phyloP scores from a whole-genome alignment of 345 rosid species.

The Viola odorata region DNA sequence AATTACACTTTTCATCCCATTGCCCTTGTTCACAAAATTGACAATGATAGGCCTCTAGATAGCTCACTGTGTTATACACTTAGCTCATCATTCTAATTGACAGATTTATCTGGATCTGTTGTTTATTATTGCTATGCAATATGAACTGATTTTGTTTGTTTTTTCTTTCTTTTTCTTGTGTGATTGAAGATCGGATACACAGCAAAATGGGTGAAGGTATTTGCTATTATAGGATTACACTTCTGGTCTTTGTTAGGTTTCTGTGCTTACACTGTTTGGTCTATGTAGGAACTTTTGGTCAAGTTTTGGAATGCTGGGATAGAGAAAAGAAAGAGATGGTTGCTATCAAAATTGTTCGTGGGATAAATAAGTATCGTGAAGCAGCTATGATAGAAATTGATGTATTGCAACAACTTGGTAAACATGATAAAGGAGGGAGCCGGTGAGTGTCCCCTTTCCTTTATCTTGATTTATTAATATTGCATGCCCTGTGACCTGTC shows the following conservation, averaged over 20 bases:
- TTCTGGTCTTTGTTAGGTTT: neutral
- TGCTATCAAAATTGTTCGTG: slow-evolving; percentile 83
- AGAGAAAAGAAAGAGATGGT: slow-evolving; percentile 83
- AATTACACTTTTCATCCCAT: slow-evolving; percentile 46
- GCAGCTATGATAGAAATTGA: slow-evolving; percentile 94
- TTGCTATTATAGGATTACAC: neutral
- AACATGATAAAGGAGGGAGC: slow-evolving; percentile 73
- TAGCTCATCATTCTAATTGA: too few relatives aligned
- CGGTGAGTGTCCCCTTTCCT: slow-evolving; percentile 47
- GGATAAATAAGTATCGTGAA: slow-evolving; percentile 80
- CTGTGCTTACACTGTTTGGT: neutral
- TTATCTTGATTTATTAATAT: slow-evolving; percentile 7
- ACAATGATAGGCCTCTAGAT: too few relatives aligned
- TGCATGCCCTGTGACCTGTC: slow-evolving; percentile 12
- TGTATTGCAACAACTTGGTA: slow-evolving; percentile 74
- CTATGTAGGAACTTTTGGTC: slow-evolving; percentile 73
- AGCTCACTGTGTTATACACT: too few relatives aligned
- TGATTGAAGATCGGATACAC: slow-evolving; percentile 62
- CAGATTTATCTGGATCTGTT: neutral
- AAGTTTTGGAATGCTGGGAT: slow-evolving; percentile 92
- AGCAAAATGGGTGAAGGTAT: slow-evolving; percentile 95
- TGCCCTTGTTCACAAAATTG: too few relatives aligned
- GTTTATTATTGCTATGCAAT: neutral
- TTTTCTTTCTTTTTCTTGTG: neutral
- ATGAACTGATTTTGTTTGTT: neutral